Percentiles rank a stretch among this genome's conserved stretches.
These are phyloP conservation scores for Paramecium sexaurelia DNA, from an alignment of 73 alveolate genomes.

Conservation along the genomic window DNA sequence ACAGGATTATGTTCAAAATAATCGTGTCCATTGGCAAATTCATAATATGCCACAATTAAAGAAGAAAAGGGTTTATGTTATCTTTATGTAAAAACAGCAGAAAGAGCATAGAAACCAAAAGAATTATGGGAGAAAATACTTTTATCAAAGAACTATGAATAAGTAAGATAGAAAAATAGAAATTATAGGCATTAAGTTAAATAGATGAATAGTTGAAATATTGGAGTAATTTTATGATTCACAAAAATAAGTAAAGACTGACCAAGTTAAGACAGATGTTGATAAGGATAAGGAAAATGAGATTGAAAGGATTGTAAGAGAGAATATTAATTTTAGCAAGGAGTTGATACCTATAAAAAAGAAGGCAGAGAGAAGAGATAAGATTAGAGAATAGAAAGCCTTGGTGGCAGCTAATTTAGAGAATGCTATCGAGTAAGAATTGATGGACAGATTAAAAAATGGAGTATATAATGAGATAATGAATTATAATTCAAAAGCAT, in stretches of 20 bases:
- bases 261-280: slow-evolving; percentile 98
- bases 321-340: slow-evolving; percentile 65
- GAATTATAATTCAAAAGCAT: slow-evolving; percentile 89
- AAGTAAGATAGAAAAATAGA: slow-evolving; percentile 59
- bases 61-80: slow-evolving; percentile 98
- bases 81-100: slow-evolving; percentile 95
- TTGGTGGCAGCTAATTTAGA: slow-evolving; percentile 92
- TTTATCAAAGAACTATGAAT: slow-evolving; percentile 90
- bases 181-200: slow-evolving; percentile 86
- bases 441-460: slow-evolving; percentile 85
- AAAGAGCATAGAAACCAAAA: slow-evolving; percentile 97
- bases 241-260: slow-evolving; percentile 98
- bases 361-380: slow-evolving; percentile 99
- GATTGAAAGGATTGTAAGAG: slow-evolving; percentile 76
- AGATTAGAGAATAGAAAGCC: slow-evolving; percentile 94
- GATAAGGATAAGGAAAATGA: slow-evolving; percentile 92
- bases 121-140: slow-evolving; percentile 97
- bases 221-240: slow-evolving; percentile 96
- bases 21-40: slow-evolving; percentile 99
- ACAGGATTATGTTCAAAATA: slow-evolving; percentile 99
- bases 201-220: slow-evolving; percentile 96
- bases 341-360: slow-evolving; percentile 94
- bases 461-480: slow-evolving; percentile 92
- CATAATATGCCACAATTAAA: slow-evolving; percentile 94
- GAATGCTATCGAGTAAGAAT: slow-evolving; percentile 93